phyloP scores from a whole-genome alignment of 2,329 filamentous ascomycete genomes.

The Fusarium sublunatum region DNA sequence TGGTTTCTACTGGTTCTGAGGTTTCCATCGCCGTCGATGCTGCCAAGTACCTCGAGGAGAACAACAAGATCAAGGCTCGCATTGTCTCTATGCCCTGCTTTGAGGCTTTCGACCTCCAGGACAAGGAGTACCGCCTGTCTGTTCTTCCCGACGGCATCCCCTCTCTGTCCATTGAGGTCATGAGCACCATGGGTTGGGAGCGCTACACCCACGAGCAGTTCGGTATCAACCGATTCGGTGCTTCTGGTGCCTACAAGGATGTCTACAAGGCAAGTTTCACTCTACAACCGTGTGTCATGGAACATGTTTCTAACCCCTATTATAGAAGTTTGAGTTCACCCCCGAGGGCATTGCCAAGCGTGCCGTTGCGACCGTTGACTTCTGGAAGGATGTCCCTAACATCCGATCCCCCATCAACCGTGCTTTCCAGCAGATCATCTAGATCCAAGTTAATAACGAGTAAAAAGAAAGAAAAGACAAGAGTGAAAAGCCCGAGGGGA shows the following conservation, averaged over 20 bases:
- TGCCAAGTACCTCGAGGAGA: constrained; percentile 88
- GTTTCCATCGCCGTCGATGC: constrained; percentile 94
- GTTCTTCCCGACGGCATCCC: constrained; percentile 95
- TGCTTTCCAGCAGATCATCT: constrained; percentile 97
- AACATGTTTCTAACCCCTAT: constrained; percentile 51
- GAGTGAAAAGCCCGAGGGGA: constrained; percentile 23
- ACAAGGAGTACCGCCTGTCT: constrained; percentile 93
- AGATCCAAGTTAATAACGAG: constrained; percentile 54
- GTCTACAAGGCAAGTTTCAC: constrained; percentile 83
- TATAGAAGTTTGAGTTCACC: constrained; percentile 98
- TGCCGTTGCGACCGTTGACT: constrained; percentile 89
- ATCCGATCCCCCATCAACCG: constrained; percentile 96
- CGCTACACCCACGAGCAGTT: constrained; percentile 99
- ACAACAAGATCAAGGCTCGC: constrained; percentile 87
- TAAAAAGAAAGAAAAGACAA: constrained; percentile 33
- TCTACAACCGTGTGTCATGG: not conserved
- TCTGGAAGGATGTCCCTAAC: constrained; percentile 94
- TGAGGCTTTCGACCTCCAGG: constrained; percentile 94
- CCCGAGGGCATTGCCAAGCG: constrained; percentile 97
- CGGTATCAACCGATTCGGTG: constrained; percentile 98
- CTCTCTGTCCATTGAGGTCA: constrained; percentile 92
- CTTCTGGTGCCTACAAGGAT: constrained; percentile 95
- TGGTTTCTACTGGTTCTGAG: constrained; percentile 96
- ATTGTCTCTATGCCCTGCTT: constrained; percentile 97
- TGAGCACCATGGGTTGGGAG: constrained; percentile 98